Conservation (phyloP, 495 filamentous ascomycete species). For the Talaromyces wortmannii region DNA sequence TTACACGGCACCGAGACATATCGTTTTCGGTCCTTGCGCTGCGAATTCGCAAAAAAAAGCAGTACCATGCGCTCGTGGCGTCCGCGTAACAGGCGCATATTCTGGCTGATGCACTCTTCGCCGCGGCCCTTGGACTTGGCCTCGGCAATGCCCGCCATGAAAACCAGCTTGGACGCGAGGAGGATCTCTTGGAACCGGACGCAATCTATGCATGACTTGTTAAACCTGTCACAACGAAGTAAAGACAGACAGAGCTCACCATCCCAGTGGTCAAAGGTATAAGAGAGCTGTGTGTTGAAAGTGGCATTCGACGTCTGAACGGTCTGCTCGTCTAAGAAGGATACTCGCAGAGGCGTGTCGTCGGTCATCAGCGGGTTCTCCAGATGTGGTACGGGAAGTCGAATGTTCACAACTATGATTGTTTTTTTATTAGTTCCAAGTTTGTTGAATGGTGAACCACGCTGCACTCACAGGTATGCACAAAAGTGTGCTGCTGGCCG, state of each 20-base stretch:
- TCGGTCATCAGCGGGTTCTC: conserved; percentile 32
- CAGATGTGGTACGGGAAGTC: conserved; percentile 36
- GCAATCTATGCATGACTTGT: conserved; percentile 19
- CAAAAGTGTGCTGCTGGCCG: conserved; percentile 32
- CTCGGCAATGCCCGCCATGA: conserved; percentile 38
- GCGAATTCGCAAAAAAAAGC: conserved; percentile 40
- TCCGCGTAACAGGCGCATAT: conserved; percentile 34
- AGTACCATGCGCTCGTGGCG: conserved; percentile 29
- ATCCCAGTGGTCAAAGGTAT: conserved; percentile 37
- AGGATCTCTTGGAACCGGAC: conserved; percentile 38
- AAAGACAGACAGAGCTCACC: conserved; percentile 17
- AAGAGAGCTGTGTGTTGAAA: conserved; percentile 36
- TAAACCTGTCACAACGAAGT: background rate
- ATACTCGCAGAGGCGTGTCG: conserved; percentile 30
- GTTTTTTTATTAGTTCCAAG: background rate
- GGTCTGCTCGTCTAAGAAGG: conserved; percentile 40
- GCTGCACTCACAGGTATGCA: conserved; percentile 33
- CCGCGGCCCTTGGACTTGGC: conserved; percentile 41
- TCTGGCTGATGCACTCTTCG: conserved; percentile 44
- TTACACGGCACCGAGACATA: conserved; percentile 38
- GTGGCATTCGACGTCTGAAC: conserved; percentile 32
- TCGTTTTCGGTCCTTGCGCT: conserved; percentile 31
- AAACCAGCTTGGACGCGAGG: conserved; percentile 31
- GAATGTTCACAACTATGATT: conserved; percentile 28
- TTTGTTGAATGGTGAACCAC: background rate